Evolutionary conservation across 2,329 filamentous ascomycete genomes (phyloP).

Genomic region (Emergomyces orientalis): DNA sequence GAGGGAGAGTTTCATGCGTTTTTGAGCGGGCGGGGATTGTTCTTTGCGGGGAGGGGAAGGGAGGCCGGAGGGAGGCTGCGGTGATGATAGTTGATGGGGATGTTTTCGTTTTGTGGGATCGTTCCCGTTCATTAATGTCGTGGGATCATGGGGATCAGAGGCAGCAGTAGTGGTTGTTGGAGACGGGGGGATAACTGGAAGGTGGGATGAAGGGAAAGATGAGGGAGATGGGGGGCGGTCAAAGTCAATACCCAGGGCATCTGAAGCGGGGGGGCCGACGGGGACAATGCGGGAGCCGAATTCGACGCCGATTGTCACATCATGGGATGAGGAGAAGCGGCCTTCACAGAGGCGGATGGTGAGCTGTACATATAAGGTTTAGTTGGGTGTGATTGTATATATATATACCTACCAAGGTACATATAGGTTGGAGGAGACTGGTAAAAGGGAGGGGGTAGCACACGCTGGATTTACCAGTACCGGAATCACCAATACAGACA

Average conservation of each 20-base stretch:
- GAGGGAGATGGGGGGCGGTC: constrained; percentile 11
- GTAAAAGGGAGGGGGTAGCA: constrained; percentile 19
- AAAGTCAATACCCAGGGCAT: constrained; percentile 47
- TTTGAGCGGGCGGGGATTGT: constrained; percentile 35
- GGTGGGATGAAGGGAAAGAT: constrained; percentile 1
- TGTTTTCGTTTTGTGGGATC: constrained; percentile 8
- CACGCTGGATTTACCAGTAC: constrained; percentile 82
- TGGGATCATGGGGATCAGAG: constrained; percentile 4
- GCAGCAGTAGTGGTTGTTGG: constrained; percentile 10
- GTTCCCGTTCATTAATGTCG: constrained; percentile 4
- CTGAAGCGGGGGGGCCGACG: constrained; percentile 70
- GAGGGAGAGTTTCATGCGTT: constrained; percentile 86
- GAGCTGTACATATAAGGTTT: constrained; percentile 44
- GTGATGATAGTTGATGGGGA: constrained; percentile 10
- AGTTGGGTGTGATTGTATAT: neutral
- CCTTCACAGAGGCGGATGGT: constrained; percentile 95
- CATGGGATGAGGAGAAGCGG: constrained; percentile 86
- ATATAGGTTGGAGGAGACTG: constrained; percentile 10
- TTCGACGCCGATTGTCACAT: constrained; percentile 95
- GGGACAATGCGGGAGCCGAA: constrained; percentile 90
- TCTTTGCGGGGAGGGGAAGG: constrained; percentile 30
- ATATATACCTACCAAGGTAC: too few relatives aligned
- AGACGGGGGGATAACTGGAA: constrained; percentile 7
- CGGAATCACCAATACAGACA: constrained; percentile 92
- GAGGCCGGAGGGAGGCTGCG: constrained; percentile 21